A percentile compares a stretch with the other conserved stretches of the same genome.
Conservation (phyloP, 2,329 filamentous ascomycete genomes). For the Claviceps citrina region DNA sequence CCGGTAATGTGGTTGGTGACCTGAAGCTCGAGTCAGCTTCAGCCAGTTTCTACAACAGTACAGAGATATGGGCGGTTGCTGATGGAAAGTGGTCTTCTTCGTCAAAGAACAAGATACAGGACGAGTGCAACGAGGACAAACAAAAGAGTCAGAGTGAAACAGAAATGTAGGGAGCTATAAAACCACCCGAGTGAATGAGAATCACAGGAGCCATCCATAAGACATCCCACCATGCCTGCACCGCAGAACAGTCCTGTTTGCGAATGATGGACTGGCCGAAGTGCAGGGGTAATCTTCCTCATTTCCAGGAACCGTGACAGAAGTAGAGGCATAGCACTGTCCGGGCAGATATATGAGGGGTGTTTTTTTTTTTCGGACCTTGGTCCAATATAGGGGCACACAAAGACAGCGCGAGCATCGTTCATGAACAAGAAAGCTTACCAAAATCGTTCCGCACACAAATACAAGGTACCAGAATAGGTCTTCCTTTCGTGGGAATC, state of each 20-base stretch:
- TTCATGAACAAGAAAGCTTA: slow-evolving; percentile 37
- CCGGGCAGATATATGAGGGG: slow-evolving; percentile 62
- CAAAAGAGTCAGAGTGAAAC: background rate
- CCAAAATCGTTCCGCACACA: slow-evolving; percentile 54
- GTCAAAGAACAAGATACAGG: background rate
- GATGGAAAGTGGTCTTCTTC: no score
- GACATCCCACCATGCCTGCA: slow-evolving; percentile 63
- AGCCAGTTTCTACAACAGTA: background rate
- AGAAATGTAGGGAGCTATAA: slow-evolving; percentile 46
- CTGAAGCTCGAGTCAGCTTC: slow-evolving; percentile 12
- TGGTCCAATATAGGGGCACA: slow-evolving; percentile 5
- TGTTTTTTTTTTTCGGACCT: background rate
- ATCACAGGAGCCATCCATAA: slow-evolving; percentile 54
- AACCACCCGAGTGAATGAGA: slow-evolving; percentile 41
- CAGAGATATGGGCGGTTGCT: no score
- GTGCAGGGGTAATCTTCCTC: slow-evolving; percentile 67
- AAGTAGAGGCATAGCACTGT: slow-evolving; percentile 48
- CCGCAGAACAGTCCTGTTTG: slow-evolving; percentile 47
- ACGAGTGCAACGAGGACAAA: background rate
- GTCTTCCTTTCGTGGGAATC: slow-evolving; percentile 62
- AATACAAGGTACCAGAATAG: slow-evolving; percentile 69
- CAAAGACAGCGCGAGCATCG: slow-evolving; percentile 9
- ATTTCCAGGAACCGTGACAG: slow-evolving; percentile 73
- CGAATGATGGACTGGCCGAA: slow-evolving; percentile 49
- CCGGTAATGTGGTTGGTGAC: slow-evolving; percentile 18